Percentiles rank a stretch among this genome's conserved stretches.
phyloP scores from a whole-genome alignment of 2,329 filamentous ascomycete genomes.

The Akanthomyces lecanii region DNA sequence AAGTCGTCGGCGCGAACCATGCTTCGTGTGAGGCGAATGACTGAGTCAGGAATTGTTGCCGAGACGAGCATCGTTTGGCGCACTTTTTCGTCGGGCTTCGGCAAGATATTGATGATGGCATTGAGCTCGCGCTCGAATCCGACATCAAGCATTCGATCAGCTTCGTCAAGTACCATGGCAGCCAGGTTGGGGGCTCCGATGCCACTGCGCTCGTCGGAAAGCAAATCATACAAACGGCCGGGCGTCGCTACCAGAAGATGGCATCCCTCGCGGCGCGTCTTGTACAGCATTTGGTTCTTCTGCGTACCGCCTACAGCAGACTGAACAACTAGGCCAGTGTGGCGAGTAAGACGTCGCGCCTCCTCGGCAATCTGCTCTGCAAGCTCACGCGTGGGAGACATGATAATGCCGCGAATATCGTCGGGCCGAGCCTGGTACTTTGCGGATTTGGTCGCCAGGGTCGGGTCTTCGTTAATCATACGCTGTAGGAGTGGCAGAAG shows the following conservation, averaged over 20 bases:
- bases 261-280: slow-evolving; percentile 71
- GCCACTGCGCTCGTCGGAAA: slow-evolving; percentile 59
- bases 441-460: slow-evolving; percentile 47
- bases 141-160: slow-evolving; percentile 97
- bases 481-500: slow-evolving; percentile 80
- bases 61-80: slow-evolving; percentile 95
- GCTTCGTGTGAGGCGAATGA: slow-evolving; percentile 71
- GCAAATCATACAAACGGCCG: slow-evolving; percentile 77
- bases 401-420: slow-evolving; percentile 65
- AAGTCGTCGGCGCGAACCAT: slow-evolving; percentile 78
- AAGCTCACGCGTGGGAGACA: slow-evolving; percentile 78
- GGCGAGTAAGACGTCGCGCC: slow-evolving; percentile 60
- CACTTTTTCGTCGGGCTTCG: slow-evolving; percentile 56
- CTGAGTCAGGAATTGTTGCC: slow-evolving; percentile 81
- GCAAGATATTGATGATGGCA: slow-evolving; percentile 59
- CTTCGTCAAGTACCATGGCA: slow-evolving; percentile 93
- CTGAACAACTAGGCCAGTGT: slow-evolving; percentile 63
- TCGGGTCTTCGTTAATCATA: slow-evolving; percentile 62
- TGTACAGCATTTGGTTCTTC: slow-evolving; percentile 63
- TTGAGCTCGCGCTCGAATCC: slow-evolving; percentile 67
- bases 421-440: slow-evolving; percentile 38
- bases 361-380: slow-evolving; percentile 78
- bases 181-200: slow-evolving; percentile 76
- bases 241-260: slow-evolving; percentile 89
- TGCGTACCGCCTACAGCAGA: slow-evolving; percentile 89